Conservation (phyloP, 306 rosid species). For the Ormosia semicastrata region DNA sequence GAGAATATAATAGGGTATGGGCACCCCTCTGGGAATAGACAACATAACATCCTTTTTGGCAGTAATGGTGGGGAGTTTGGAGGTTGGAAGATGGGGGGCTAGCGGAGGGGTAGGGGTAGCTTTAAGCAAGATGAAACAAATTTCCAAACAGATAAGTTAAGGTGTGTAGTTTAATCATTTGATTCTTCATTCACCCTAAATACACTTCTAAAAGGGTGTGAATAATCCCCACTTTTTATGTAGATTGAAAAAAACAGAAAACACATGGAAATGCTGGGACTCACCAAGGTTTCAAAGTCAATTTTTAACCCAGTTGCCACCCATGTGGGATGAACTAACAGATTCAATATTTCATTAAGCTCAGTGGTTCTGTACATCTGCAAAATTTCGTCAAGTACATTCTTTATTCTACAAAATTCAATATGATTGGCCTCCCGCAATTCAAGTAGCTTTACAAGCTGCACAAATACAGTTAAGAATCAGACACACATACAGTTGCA, state of each 20-base stretch:
- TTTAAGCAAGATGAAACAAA: not conserved
- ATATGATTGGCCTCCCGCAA: slow-evolving; percentile 91
- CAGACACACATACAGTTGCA: slow-evolving; percentile 20
- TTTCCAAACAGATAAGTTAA: not conserved
- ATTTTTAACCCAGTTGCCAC: slow-evolving; percentile 86
- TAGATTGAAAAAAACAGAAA: not conserved
- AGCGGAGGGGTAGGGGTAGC: too few species aligned
- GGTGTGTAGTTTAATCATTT: not conserved
- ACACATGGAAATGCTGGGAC: slow-evolving; percentile 28
- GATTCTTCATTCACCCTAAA: not conserved
- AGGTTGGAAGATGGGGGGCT: not conserved
- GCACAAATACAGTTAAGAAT: slow-evolving; percentile 39
- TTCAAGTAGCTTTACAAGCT: slow-evolving; percentile 97
- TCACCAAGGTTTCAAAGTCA: slow-evolving; percentile 75
- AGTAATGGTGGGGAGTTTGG: not conserved
- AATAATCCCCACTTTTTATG: slow-evolving; percentile 2
- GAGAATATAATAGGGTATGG: not conserved
- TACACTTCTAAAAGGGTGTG: not conserved
- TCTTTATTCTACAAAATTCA: slow-evolving; percentile 91
- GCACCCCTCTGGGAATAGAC: not conserved
- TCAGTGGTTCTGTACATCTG: slow-evolving; percentile 63
- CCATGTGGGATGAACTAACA: slow-evolving; percentile 87
- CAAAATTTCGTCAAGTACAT: slow-evolving; percentile 80
- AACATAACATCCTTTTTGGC: not conserved
- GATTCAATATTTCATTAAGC: slow-evolving; percentile 69